These are phyloP conservation scores for Citrus australasica DNA, from an alignment of 345 rosid species.

Conservation along the genomic window DNA sequence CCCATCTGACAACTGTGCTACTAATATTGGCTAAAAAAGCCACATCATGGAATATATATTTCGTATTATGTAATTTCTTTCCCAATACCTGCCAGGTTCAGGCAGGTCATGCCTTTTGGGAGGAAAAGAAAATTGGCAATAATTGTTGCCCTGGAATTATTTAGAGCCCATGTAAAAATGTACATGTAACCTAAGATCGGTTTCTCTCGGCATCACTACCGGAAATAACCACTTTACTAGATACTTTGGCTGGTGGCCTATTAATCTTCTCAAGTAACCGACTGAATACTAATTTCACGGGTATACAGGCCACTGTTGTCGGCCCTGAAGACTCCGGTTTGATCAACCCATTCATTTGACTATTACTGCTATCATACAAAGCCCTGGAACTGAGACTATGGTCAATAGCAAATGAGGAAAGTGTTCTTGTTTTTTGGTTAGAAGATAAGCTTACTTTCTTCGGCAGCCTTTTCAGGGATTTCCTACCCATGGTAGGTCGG, in stretches of 20 bases:
- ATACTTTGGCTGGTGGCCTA: slow-evolving; percentile 78
- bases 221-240: slow-evolving; percentile 33
- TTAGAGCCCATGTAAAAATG: slow-evolving; percentile 14
- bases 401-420: slow-evolving; percentile 71
- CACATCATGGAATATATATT: slow-evolving; percentile 1
- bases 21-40: neutral
- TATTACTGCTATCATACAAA: slow-evolving; percentile 16
- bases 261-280: slow-evolving; percentile 99
- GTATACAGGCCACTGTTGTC: slow-evolving; percentile 95
- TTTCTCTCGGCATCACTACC: slow-evolving; percentile 40
- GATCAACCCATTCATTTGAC: slow-evolving; percentile 53
- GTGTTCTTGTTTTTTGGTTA: slow-evolving; percentile 78
- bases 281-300: slow-evolving; percentile 90
- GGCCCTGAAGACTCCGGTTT: slow-evolving; percentile 63
- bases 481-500: slow-evolving; percentile 42
- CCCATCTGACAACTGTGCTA: slow-evolving; percentile 2
- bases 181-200: slow-evolving; percentile 34
- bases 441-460: slow-evolving; percentile 59
- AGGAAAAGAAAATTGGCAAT: slow-evolving; percentile 25
- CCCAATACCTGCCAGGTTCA: slow-evolving; percentile 9
- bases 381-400: slow-evolving; percentile 41
- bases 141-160: slow-evolving; percentile 25
- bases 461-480: slow-evolving; percentile 37
- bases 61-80: slow-evolving; percentile 5
- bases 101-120: neutral